Evolutionary conservation across 352 stramenopile species (phyloP).

Genomic region (Globisporangium emineosum): DNA sequence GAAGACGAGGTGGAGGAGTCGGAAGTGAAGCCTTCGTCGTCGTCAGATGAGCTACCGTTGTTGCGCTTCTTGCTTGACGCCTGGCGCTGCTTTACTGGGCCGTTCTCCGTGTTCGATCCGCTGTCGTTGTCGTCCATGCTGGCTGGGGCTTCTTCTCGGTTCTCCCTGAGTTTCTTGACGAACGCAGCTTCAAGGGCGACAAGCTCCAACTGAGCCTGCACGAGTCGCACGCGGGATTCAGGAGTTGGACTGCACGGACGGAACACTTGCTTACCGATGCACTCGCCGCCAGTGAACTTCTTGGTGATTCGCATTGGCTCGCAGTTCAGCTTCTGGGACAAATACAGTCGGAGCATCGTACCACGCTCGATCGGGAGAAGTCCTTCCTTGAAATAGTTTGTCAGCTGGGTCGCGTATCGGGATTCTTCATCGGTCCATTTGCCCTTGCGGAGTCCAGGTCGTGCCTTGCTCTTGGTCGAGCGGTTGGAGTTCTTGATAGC

Average conservation of each 20-base stretch:
- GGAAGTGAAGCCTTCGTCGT: constrained; percentile 29
- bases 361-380: constrained; percentile 78
- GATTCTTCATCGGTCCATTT: constrained; percentile 88
- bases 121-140: constrained; percentile 50
- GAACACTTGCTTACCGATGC: constrained; percentile 90
- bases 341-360: constrained; percentile 88
- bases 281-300: constrained; percentile 90
- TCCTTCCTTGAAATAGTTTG: constrained; percentile 84
- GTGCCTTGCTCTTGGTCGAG: constrained; percentile 83
- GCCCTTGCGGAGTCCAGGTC: constrained; percentile 79
- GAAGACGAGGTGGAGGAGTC: constrained; percentile 26
- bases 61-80: constrained; percentile 24
- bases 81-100: neutral
- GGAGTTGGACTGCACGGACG: constrained; percentile 68
- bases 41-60: constrained; percentile 19
- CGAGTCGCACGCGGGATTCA: constrained; percentile 58
- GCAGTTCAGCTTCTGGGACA: constrained; percentile 92
- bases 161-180: constrained; percentile 76
- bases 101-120: constrained; percentile 9
- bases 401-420: constrained; percentile 67
- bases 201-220: constrained; percentile 73
- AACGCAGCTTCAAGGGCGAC: constrained; percentile 72
- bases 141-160: constrained; percentile 62
- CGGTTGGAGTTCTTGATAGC: constrained; percentile 55
- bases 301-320: constrained; percentile 93